Evolutionary conservation across 805 yeast species (phyloP).

Genomic region (Danielia reshetovae): DNA sequence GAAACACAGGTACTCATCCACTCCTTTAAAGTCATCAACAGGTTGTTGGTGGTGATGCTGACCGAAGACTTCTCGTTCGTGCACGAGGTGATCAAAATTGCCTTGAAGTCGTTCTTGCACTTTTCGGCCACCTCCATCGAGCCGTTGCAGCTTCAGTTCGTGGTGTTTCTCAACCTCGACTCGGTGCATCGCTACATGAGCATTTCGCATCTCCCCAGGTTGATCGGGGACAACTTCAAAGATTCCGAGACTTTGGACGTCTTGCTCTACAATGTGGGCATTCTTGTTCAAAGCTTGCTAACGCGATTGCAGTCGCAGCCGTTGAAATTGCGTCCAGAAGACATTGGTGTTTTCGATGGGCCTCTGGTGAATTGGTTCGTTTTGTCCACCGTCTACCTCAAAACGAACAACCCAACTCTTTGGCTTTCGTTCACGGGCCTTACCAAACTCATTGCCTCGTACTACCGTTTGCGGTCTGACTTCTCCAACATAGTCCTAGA

Average conservation of each 20-base stretch:
- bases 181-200: conserved; percentile 34
- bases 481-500: too few species aligned
- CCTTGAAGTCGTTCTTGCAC: conserved; percentile 30
- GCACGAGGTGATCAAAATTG: conserved; percentile 34
- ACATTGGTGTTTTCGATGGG: conserved; percentile 9
- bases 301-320: conserved; percentile 11
- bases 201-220: conserved; percentile 20
- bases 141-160: conserved; percentile 39
- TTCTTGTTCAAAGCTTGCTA: conserved; percentile 22
- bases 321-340: conserved; percentile 11
- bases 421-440: conserved; percentile 44
- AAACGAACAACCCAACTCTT: conserved; percentile 16
- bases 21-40: conserved; percentile 43
- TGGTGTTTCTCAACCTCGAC: conserved; percentile 43
- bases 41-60: conserved; percentile 38
- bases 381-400: conserved; percentile 20
- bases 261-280: conserved; percentile 18
- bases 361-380: conserved; percentile 20
- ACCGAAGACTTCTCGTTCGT: conserved; percentile 37
- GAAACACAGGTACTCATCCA: conserved; percentile 22
- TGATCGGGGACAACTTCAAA: conserved; percentile 16
- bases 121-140: conserved; percentile 41
- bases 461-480: conserved; percentile 22
- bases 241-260: neutral
- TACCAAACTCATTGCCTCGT: conserved; percentile 26